Percentiles rank a stretch among this genome's conserved stretches.
Evolutionary conservation across 225 moss, liverwort and hornwort genomes (phyloP).

Genomic region (Lunularia cruciata): DNA sequence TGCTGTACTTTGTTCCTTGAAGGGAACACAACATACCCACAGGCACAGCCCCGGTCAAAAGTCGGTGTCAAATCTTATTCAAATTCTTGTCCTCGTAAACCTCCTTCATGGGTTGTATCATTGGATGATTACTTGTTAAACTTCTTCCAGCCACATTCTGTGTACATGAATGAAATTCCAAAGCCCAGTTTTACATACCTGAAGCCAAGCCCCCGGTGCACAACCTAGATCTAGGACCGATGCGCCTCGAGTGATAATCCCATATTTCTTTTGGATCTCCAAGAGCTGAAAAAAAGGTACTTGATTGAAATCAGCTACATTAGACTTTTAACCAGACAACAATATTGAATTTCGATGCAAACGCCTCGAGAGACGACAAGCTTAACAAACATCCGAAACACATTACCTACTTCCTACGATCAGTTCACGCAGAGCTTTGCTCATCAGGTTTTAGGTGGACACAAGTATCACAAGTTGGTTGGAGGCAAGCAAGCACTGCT

Average conservation of each 20-base stretch:
- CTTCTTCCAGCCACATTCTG: too few relatives aligned
- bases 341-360: not conserved
- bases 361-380: not conserved
- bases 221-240: conserved; percentile 90
- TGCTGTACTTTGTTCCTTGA: too few relatives aligned
- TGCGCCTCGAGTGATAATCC: conserved; percentile 69
- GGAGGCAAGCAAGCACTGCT: too few relatives aligned
- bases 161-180: not conserved
- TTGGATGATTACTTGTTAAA: too few relatives aligned
- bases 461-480: too few relatives aligned
- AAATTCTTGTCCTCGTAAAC: too few relatives aligned
- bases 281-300: conserved; percentile 61
- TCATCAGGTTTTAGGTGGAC: too few relatives aligned
- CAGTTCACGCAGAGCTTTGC: too few relatives aligned
- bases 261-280: conserved; percentile 88
- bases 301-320: not conserved
- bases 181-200: conserved; percentile 39
- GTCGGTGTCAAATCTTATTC: too few relatives aligned
- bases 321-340: not conserved
- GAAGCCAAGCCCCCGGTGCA: conserved; percentile 96
- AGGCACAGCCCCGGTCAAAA: too few relatives aligned
- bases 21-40: too few relatives aligned
- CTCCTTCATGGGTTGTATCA: too few relatives aligned
- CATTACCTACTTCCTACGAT: not conserved
- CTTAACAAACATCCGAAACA: not conserved